Base-by-base conservation (phyloP, 2,329 filamentous ascomycete genomes). In the Colletotrichum sp. region DNA sequence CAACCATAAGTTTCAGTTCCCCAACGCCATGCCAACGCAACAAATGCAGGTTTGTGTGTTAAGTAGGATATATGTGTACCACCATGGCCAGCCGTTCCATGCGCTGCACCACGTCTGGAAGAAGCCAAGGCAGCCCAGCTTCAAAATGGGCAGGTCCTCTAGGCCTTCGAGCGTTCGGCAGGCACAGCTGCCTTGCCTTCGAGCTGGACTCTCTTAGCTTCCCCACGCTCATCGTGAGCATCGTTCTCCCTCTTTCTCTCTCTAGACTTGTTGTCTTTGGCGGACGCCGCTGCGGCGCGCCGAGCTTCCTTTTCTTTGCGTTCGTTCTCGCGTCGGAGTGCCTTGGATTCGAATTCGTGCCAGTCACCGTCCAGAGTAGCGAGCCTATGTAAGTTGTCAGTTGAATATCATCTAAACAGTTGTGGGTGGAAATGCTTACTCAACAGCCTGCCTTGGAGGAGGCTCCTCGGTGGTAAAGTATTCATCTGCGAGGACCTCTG, bases 341-440 rank as follows among this genome's bases (percentile, higher is more conserved):
- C 96, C 86, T 99, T 99, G 72, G 95, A 98, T 86, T 99, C 97
- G 81, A 99, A 98, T 83, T 99, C 97, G 83, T 99, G 97, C 97
- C 97, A 99, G 81, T 99, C 97, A 26, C 97, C 97, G 80, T 97
- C 92, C 34, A 99, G 90, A 65, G 93, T 88, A 75, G 93, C 92
- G 66, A 99, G 90, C 81, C 94, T 95, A 77, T 75, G 70, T 24
- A 13, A 68, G 80, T 76, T 79, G 82, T 88, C 81, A 87, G 84
- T 59, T 77, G 34, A 39, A 55, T 36, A 34, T 63, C 39, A 44
- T 75, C 79, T 59, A 64, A 18, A 39, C 18, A 3, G 32, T 15
- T 36, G 15, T 28, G 12, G 15, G 13, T 26, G 6, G 30, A 57
- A 22, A n/a, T 9, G 92, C 93, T 86, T 90, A 96, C 92, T 98